Base-by-base conservation (phyloP, 116 monocot genomes). In the Trichopus zeylanicus region DNA sequence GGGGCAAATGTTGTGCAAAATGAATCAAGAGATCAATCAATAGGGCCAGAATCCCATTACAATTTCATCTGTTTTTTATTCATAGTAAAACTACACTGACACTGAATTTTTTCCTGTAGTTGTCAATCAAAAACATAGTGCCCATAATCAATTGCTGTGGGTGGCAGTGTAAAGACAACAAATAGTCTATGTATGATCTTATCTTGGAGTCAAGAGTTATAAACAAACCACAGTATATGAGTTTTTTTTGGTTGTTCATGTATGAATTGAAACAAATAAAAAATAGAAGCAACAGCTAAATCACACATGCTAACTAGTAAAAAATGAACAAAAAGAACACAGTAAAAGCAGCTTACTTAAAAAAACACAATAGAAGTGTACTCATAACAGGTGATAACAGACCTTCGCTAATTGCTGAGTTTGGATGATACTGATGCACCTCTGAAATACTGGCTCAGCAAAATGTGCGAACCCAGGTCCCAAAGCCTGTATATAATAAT, bases 401-500 rank as follows among this genome's bases (percentile, higher is more conserved):
- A 97, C 97, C 97, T 98, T 98, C 47, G 91, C 91, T 54, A 84
- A 31, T 53, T 82, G 82, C 37, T 98, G 97, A 18, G 65, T 79
- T 60, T 82, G 84, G 28, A 98, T 85, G 64, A 98, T 74, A 73
- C 51, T 80, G 48, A 87, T 85, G 69, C 97, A 98, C 61, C 91
- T 79, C 59, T 85, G 84, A 62, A 82, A 98, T 39, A 88, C 91
- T 51, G 91, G 87, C 56, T 91, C 87, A 61, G 97, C 82, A 80
- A 87, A 98, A 33, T 70, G 91, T 65, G 91, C 68, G 85, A 98
- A 98, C 35, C 85, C 97, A 26, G 87, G 75, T 48, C 97, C 97
- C 58, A 98, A 63, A 55, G 97, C 97, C 97, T 94, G 64, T 38
- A 78, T 18, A 66, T 3, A 72, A 13, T n/a, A 42, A 9, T 16